These are phyloP conservation scores for Lachnellula subtilissima DNA, from an alignment of 2,329 filamentous ascomycete genomes.

Conservation along the genomic window DNA sequence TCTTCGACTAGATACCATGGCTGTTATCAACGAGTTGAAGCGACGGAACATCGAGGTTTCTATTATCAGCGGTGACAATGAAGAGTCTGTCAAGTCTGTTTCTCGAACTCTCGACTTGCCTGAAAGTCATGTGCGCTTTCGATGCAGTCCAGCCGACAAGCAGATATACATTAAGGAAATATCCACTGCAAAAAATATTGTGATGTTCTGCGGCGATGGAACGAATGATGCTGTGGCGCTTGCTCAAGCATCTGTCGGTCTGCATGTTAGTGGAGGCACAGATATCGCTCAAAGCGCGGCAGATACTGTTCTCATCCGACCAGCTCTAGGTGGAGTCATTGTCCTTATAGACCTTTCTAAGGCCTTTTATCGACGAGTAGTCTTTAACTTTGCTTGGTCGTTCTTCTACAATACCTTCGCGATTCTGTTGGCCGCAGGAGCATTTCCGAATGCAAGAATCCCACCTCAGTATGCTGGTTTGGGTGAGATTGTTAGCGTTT, in stretches of 20 bases:
- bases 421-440: slow-evolving; percentile 55
- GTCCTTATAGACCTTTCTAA: slow-evolving; percentile 49
- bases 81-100: slow-evolving; percentile 41
- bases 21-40: slow-evolving; percentile 34
- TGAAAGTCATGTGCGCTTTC: slow-evolving; percentile 20
- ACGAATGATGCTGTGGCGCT: slow-evolving; percentile 75
- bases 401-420: slow-evolving; percentile 59
- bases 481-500: slow-evolving; percentile 61
- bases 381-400: slow-evolving; percentile 60
- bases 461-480: slow-evolving; percentile 56
- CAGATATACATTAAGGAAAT: slow-evolving; percentile 19
- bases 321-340: slow-evolving; percentile 50
- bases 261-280: slow-evolving; percentile 58
- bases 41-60: slow-evolving; percentile 40
- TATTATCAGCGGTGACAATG: slow-evolving; percentile 49
- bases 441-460: slow-evolving; percentile 48
- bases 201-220: slow-evolving; percentile 72
- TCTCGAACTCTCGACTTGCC: slow-evolving; percentile 40
- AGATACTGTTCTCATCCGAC: slow-evolving; percentile 62
- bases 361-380: slow-evolving; percentile 38
- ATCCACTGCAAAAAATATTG: slow-evolving; percentile 26
- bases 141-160: slow-evolving; percentile 35
- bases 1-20: slow-evolving; percentile 39
- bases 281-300: slow-evolving; percentile 65
- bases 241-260: slow-evolving; percentile 64